Conservation (phyloP, 345 rosid species). For the Corchorus olitorius region DNA sequence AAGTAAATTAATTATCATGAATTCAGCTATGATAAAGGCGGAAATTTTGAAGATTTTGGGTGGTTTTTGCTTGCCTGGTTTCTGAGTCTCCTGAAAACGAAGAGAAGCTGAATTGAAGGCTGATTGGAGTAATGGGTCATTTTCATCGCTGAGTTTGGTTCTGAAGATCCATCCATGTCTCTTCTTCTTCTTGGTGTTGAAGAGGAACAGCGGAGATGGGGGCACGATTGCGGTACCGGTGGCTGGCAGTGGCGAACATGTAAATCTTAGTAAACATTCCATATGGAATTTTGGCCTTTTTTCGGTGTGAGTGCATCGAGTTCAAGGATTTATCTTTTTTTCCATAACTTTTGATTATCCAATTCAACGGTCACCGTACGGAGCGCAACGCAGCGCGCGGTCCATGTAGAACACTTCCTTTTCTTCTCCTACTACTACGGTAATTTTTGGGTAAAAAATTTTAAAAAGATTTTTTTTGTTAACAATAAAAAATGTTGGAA, state of each 20-base stretch:
- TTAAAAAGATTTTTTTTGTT: background rate
- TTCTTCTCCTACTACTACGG: background rate
- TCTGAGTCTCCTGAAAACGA: constrained; percentile 79
- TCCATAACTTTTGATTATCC: background rate
- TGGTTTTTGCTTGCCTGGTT: constrained; percentile 45
- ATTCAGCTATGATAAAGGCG: background rate
- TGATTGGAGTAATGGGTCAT: constrained; percentile 60
- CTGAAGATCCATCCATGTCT: constrained; percentile 28
- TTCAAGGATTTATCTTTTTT: background rate
- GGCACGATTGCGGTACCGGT: constrained; percentile 9
- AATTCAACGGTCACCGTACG: background rate
- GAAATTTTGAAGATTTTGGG: background rate
- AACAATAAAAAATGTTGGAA: no score
- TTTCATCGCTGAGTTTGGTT: constrained; percentile 49
- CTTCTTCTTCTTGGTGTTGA: constrained; percentile 22
- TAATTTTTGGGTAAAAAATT: background rate
- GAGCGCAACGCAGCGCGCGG: constrained; percentile 3
- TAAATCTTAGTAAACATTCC: constrained; percentile 30
- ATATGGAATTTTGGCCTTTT: constrained; percentile 19
- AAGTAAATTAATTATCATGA: no score
- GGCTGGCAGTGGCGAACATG: constrained; percentile 2
- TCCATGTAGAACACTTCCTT: background rate
- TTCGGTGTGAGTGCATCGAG: background rate
- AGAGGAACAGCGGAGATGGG: constrained; percentile 8
- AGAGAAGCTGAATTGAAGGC: constrained; percentile 68